Evolutionary conservation across 768 basidiomycete genomes (phyloP).

Genomic region (Rhizopogon roseolus): DNA sequence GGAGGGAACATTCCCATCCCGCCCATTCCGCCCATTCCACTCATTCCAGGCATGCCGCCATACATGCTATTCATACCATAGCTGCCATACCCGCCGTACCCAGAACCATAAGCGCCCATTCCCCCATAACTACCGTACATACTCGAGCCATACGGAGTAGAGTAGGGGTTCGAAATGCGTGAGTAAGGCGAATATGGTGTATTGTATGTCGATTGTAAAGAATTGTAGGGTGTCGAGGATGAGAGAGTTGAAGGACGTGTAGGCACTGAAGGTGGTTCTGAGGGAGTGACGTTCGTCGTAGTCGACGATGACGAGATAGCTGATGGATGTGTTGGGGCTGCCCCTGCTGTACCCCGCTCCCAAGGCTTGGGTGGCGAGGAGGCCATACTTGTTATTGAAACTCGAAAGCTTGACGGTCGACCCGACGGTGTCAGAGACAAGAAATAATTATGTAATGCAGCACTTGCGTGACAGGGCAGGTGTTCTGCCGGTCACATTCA

Average conservation of each 20-base stretch:
- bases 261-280: constrained; percentile 47
- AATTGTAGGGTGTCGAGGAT: constrained; percentile 27
- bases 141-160: constrained; percentile 25
- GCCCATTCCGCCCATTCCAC: constrained; percentile 18
- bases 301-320: constrained; percentile 15
- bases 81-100: constrained; percentile 35
- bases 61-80: constrained; percentile 52
- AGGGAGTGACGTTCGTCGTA: constrained; percentile 15
- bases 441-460: no score
- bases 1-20: constrained; percentile 34
- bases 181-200: constrained; percentile 45
- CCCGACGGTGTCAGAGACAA: background rate
- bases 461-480: no score
- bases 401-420: no score
- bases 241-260: constrained; percentile 56
- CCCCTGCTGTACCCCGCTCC: constrained; percentile 56
- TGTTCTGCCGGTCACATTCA: no score
- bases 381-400: constrained; percentile 43
- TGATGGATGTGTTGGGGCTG: constrained; percentile 24
- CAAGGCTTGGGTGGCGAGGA: constrained; percentile 84
- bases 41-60: constrained; percentile 32
- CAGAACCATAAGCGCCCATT: constrained; percentile 31
- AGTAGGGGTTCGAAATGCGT: constrained; percentile 29
- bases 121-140: constrained; percentile 39
- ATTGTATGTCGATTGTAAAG: constrained; percentile 36